Base-by-base conservation (phyloP, 2,329 filamentous ascomycete species). In the Lojkania enalia region DNA sequence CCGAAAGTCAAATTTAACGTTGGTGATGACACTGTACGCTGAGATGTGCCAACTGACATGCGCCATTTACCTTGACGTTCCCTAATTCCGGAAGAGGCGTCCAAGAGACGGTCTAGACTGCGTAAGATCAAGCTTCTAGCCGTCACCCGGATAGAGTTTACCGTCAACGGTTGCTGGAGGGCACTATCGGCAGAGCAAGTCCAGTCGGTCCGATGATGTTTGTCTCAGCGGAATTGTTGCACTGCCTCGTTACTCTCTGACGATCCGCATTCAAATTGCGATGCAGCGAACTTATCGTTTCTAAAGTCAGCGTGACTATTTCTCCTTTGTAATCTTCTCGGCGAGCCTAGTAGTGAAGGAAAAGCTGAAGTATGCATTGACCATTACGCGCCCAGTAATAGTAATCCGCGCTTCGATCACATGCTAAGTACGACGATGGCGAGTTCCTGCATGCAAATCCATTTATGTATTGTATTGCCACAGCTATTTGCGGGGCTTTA, bases 121-220 rank as follows among this genome's bases (percentile, higher is more conserved):
- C 51, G 49, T 39, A 52, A 49, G 47, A 51, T 44, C 48, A 44
- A 47, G 42, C 33, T 50, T 52, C 47, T 53, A 48, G 39, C 52
- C 51, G 55, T 52, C 39, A 48, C 47, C 50, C 45, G 49, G 52
- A 43, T 47, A 50, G 48, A 43, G 40, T 46, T 52, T 43, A 45
- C 44, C 48, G 35, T 29, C 42, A 46, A 51, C 51, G 54, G 51
- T 47, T 58, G 50, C 52, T 46, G 48, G 46, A 53, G 55, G 42
- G 55, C 57, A 48, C 53, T 60, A 58, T 52, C 52, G 58, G 60
- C 41, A 55, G 48, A 49, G 60, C 51, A 40, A 47, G 46, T 18
- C 32, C 13, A 65, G 44, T 66, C 64, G 64, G 64, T 40, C 64
- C 64, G 64, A 67, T 58, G 46, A 14, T 37, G 44, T 45, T 49